These are phyloP conservation scores for Amniculicola lignicola DNA, from an alignment of 495 filamentous ascomycete species.

Conservation along the genomic window DNA sequence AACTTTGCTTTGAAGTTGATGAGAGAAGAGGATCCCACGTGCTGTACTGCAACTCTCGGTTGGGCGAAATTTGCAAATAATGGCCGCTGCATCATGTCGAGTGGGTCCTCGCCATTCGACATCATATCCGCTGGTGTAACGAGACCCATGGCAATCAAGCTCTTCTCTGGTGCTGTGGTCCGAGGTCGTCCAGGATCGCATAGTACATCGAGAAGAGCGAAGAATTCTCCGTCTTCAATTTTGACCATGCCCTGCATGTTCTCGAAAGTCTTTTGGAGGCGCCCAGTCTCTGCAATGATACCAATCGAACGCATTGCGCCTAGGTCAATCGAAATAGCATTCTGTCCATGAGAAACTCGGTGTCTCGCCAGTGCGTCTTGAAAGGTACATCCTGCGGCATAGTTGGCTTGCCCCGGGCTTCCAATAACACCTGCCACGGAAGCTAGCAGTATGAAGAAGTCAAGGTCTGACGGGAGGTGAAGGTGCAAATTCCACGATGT, in stretches of 20 bases:
- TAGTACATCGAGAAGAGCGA: not conserved
- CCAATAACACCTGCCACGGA: conserved; percentile 23
- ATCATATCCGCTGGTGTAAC: not conserved
- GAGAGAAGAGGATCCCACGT: not conserved
- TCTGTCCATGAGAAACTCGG: conserved; percentile 4
- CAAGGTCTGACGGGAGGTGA: conserved; percentile 1
- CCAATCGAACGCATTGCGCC: conserved; percentile 15
- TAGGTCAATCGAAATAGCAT: conserved; percentile 22
- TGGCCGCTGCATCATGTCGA: not conserved
- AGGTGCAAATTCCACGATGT: conserved; percentile 14
- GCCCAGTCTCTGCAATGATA: conserved; percentile 4
- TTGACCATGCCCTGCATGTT: not conserved
- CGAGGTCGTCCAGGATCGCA: not conserved
- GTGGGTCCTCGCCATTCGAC: not conserved
- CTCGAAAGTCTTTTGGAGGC: not conserved
- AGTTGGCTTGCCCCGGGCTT: conserved; percentile 21
- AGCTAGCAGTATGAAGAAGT: conserved; percentile 30
- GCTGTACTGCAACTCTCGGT: not conserved
- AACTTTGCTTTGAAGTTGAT: not conserved
- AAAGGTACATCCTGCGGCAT: conserved; percentile 22
- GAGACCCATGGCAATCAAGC: not conserved
- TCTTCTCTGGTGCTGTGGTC: not conserved
- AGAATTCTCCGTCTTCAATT: conserved; percentile 6
- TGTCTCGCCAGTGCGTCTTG: conserved; percentile 19
- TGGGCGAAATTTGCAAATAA: not conserved